Conservation (phyloP, 164 flowering plant species). For the Piper longum region DNA sequence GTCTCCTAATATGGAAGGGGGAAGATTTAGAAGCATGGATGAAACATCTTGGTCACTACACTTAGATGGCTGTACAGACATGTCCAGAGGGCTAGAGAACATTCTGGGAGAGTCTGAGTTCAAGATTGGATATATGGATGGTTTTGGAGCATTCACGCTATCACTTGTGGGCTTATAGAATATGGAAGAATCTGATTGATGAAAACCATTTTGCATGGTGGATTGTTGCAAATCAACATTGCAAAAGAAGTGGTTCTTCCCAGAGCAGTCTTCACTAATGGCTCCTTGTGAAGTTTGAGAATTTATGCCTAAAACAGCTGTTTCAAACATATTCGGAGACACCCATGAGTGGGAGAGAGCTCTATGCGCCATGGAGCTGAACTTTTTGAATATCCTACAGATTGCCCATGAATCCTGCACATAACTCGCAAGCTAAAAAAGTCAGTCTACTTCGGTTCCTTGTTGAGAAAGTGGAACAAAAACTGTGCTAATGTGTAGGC, state of each 20-base stretch:
- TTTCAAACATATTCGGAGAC: slow-evolving; percentile 22
- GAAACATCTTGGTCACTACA: slow-evolving; percentile 19
- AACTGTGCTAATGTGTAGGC: no score
- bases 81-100: slow-evolving; percentile 31
- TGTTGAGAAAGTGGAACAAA: no score
- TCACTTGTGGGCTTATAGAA: slow-evolving; percentile 18
- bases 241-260: slow-evolving; percentile 16
- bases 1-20: slow-evolving; percentile 23
- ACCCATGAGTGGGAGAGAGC: slow-evolving; percentile 77
- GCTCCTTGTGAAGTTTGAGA: slow-evolving; percentile 17
- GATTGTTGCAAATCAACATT: slow-evolving; percentile 16
- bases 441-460: no score
- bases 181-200: slow-evolving; percentile 20
- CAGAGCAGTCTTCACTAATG: slow-evolving; percentile 31
- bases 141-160: slow-evolving; percentile 15
- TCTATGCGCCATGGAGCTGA: slow-evolving; percentile 62
- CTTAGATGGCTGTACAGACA: slow-evolving; percentile 18
- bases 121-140: slow-evolving; percentile 16
- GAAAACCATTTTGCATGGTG: slow-evolving; percentile 11
- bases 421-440: not conserved
- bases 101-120: slow-evolving; percentile 24
- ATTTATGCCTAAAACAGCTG: slow-evolving; percentile 16
- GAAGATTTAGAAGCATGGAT: slow-evolving; percentile 29
- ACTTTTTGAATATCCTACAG: slow-evolving; percentile 93
- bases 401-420: slow-evolving; percentile 96